Evolutionary conservation across 495 filamentous ascomycete species (phyloP).

Genomic region (Trypethelium eluteriae): DNA sequence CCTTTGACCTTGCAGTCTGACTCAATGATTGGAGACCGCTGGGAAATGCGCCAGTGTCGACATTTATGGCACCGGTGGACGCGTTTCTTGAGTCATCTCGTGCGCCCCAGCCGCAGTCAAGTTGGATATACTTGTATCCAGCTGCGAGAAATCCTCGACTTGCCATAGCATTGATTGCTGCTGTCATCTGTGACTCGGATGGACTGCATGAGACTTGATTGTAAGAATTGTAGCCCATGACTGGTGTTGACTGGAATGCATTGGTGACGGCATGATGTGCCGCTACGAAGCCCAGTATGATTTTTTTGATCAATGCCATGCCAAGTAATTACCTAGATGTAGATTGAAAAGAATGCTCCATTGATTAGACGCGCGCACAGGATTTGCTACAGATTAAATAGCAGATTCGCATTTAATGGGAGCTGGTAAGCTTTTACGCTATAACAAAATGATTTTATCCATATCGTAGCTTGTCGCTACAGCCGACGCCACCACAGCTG

Average conservation of each 20-base stretch:
- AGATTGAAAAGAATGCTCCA: too few species aligned
- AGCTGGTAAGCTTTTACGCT: too few species aligned
- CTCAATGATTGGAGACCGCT: constrained; percentile 11
- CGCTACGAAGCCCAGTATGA: neutral
- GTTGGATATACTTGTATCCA: constrained; percentile 12
- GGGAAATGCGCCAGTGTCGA: constrained; percentile 1
- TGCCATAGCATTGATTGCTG: constrained; percentile 3
- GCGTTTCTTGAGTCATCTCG: neutral
- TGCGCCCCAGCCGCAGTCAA: constrained; percentile 15
- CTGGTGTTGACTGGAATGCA: neutral
- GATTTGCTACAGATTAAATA: too few species aligned
- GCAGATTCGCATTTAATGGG: too few species aligned
- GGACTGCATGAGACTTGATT: constrained; percentile 1
- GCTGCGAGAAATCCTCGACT: neutral
- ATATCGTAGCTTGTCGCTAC: too few species aligned
- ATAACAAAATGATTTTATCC: too few species aligned
- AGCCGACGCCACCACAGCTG: too few species aligned
- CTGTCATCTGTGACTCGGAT: neutral
- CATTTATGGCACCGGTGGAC: constrained; percentile 5
- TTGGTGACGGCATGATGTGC: neutral
- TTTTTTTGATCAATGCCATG: neutral
- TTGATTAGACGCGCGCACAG: too few species aligned
- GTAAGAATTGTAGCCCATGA: constrained; percentile 13
- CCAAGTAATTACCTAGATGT: neutral
- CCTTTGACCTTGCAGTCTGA: neutral